Evolutionary conservation across 768 basidiomycete genomes (phyloP).

Genomic region (Leucosporidium yakuticum): DNA sequence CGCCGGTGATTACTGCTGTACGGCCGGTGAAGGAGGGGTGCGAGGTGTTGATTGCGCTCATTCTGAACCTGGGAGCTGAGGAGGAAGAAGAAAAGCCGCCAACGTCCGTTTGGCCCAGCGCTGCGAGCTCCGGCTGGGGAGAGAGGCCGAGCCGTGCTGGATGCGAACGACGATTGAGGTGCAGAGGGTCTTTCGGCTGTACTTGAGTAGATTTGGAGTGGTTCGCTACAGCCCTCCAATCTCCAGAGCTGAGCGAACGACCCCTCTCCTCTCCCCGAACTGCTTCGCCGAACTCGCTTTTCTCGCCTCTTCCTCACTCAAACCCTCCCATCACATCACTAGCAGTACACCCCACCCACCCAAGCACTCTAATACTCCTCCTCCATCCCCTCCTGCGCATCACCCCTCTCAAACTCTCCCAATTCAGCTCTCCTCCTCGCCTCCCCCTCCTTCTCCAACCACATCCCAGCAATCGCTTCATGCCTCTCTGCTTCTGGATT

Average conservation of each 20-base stretch:
- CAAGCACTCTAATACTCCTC: not conserved
- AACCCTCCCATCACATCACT: too few relatives aligned
- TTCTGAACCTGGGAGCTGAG: not conserved
- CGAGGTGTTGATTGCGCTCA: not conserved
- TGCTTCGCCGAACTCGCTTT: not conserved
- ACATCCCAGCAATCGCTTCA: slow-evolving; percentile 8
- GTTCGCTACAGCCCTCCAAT: too few relatives aligned
- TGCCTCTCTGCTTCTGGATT: slow-evolving; percentile 24
- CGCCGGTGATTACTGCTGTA: not conserved
- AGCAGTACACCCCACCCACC: not conserved
- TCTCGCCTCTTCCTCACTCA: not conserved
- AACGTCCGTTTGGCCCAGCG: not conserved
- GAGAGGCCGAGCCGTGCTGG: not conserved
- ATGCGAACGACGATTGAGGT: too few relatives aligned
- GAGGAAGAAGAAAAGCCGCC: not conserved
- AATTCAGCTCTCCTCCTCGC: not conserved
- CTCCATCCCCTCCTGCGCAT: slow-evolving; percentile 16
- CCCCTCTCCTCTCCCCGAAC: too few relatives aligned
- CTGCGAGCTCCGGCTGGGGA: not conserved
- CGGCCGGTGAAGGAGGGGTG: not conserved
- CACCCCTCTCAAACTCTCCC: not conserved
- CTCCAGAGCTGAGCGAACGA: too few relatives aligned
- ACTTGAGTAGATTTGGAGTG: too few relatives aligned
- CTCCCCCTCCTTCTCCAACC: slow-evolving; percentile 19
- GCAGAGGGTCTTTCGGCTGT: too few relatives aligned